Conservation (phyloP, 164 flowering plant genomes). For the Vitis cinerea region DNA sequence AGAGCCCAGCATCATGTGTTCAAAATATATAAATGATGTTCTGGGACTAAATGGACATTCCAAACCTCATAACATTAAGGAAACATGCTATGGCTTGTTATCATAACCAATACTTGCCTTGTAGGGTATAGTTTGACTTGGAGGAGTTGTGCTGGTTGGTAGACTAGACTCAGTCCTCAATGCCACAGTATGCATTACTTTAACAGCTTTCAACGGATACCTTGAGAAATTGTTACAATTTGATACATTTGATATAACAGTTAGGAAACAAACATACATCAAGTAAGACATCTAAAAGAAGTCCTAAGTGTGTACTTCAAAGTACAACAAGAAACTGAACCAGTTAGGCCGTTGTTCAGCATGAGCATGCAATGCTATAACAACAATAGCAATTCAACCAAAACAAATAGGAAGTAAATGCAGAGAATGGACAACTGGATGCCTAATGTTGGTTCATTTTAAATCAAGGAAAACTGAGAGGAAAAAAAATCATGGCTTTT, state of each 20-base stretch:
- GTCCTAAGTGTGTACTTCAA: no score
- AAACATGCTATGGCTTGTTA: neutral
- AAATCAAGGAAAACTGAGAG: no score
- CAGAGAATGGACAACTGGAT: no score
- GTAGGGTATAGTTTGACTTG: conserved; percentile 29
- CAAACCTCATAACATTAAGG: neutral
- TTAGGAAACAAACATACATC: neutral
- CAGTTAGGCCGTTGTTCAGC: no score
- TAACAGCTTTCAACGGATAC: conserved; percentile 93
- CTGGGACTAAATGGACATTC: neutral
- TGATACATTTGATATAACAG: neutral
- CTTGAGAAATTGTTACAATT: conserved; percentile 25
- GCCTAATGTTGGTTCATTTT: no score
- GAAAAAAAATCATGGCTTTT: no score
- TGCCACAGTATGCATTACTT: conserved; percentile 96
- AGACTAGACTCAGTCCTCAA: conserved; percentile 79
- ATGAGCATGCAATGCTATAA: no score
- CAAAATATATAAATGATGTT: neutral
- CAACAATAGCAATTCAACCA: no score
- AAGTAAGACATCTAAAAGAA: neutral
- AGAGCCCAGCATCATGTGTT: neutral
- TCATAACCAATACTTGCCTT: conserved; percentile 37
- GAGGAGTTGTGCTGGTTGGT: conserved; percentile 37
- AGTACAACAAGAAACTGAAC: no score
- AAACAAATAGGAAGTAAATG: no score